Conservation (phyloP, 2,329 filamentous ascomycete species). For the Aspergillus chevalieri region DNA sequence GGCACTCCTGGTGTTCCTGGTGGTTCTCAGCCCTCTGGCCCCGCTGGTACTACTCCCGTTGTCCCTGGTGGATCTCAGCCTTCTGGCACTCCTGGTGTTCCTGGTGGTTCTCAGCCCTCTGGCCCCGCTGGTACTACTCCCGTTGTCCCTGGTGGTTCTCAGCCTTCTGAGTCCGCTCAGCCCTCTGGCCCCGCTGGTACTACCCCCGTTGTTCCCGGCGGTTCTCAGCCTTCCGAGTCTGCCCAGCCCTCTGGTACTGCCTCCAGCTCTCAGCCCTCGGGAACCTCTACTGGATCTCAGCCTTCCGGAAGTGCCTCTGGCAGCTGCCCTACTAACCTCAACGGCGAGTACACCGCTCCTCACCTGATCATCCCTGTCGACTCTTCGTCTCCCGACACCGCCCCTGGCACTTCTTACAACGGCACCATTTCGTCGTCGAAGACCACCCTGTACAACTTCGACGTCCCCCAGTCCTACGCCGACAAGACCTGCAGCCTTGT, state of each 20-base stretch:
- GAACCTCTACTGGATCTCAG: neutral
- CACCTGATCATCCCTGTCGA: slow-evolving; percentile 59
- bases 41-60: neutral
- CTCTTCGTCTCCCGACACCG: slow-evolving; percentile 46
- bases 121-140: neutral
- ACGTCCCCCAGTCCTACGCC: slow-evolving; percentile 49
- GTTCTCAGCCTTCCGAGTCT: slow-evolving; percentile 10
- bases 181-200: slow-evolving; percentile 4
- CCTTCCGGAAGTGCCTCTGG: slow-evolving; percentile 8
- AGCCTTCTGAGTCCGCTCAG: slow-evolving; percentile 2
- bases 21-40: neutral
- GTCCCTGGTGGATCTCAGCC: slow-evolving; percentile 5
- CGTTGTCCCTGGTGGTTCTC: slow-evolving; percentile 4
- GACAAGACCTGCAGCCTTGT: slow-evolving; percentile 59
- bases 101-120: neutral
- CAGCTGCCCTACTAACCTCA: slow-evolving; percentile 42
- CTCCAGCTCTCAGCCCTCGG: neutral
- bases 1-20: neutral
- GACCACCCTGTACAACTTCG: slow-evolving; percentile 64
- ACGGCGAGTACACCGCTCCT: slow-evolving; percentile 50
- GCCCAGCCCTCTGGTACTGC: neutral
- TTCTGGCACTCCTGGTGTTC: neutral
- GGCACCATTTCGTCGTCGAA: slow-evolving; percentile 50
- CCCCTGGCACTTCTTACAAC: slow-evolving; percentile 50
- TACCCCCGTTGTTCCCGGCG: neutral